phyloP scores from a whole-genome alignment of 73 alveolate species.

The Stentor coeruleus region DNA sequence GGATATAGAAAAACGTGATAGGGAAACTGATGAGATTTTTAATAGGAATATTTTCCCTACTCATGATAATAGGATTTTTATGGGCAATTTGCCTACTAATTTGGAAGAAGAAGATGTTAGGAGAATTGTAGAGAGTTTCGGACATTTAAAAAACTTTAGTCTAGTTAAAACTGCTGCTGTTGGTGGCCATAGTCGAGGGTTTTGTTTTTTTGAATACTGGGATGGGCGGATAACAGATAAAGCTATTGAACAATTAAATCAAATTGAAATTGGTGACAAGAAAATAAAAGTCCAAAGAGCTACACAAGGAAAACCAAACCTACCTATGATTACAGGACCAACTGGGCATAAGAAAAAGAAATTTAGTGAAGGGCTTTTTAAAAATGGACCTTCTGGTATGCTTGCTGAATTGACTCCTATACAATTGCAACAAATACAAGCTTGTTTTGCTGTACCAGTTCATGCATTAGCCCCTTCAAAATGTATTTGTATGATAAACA shows the following conservation, averaged over 20 bases:
- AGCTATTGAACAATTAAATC: constrained; percentile 80
- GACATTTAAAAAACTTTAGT: constrained; percentile 73
- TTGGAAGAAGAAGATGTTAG: constrained; percentile 72
- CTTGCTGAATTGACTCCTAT: constrained; percentile 8
- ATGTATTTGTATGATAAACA: background rate
- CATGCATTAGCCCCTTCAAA: constrained; percentile 18
- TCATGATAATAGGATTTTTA: constrained; percentile 63
- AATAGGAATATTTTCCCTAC: constrained; percentile 21
- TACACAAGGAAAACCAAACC: constrained; percentile 31
- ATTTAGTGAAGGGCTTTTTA: constrained; percentile 9
- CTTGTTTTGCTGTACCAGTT: constrained; percentile 17
- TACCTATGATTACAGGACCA: constrained; percentile 10
- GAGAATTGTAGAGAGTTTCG: constrained; percentile 78
- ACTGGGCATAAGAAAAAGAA: background rate
- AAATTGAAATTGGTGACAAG: constrained; percentile 71
- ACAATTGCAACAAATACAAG: constrained; percentile 21
- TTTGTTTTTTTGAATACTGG: constrained; percentile 83
- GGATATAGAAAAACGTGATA: constrained; percentile 31
- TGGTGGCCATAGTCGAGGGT: constrained; percentile 66
- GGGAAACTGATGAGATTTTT: constrained; percentile 37
- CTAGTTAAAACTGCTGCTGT: constrained; percentile 62
- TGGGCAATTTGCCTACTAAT: constrained; percentile 77
- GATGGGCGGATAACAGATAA: constrained; percentile 71
- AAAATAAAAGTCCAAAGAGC: constrained; percentile 78
- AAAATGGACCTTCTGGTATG: constrained; percentile 17